phyloP scores from a whole-genome alignment of 768 basidiomycete species.

The Suillus decipiens region DNA sequence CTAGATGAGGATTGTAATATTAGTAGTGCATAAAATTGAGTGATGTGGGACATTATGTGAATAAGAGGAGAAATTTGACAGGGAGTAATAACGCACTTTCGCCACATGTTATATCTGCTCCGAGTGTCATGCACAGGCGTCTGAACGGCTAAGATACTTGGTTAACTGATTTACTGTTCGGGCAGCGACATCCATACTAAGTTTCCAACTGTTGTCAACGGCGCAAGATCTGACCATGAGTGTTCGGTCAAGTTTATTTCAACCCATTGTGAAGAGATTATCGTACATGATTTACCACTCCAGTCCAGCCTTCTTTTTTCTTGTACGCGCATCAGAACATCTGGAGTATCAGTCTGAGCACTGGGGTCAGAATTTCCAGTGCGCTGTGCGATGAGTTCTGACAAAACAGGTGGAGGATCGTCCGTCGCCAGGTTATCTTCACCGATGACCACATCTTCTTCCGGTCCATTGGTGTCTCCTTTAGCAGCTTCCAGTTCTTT shows the following conservation, averaged over 20 bases:
- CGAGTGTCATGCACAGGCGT: conserved; percentile 80
- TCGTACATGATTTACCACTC: conserved; percentile 82
- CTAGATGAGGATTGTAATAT: conserved; percentile 36
- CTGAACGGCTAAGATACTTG: conserved; percentile 74
- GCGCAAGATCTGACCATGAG: conserved; percentile 55
- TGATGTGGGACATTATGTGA: conserved; percentile 9
- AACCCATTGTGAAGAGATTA: conserved; percentile 24
- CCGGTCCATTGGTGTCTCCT: conserved; percentile 19
- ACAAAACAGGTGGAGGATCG: background rate
- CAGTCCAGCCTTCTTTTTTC: conserved; percentile 92
- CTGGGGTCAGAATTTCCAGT: conserved; percentile 35
- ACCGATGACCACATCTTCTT: conserved; percentile 12
- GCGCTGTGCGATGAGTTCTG: conserved; percentile 32
- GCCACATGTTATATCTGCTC: conserved; percentile 93
- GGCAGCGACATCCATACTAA: conserved; percentile 51
- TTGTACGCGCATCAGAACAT: conserved; percentile 64
- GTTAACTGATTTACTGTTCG: conserved; percentile 1
- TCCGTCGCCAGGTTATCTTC: conserved; percentile 10
- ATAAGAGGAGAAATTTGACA: background rate
- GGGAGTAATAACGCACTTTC: conserved; percentile 59
- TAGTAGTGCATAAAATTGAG: background rate
- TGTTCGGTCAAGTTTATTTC: conserved; percentile 26
- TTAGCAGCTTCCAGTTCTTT: conserved; percentile 47
- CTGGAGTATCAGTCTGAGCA: conserved; percentile 57
- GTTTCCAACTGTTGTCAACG: conserved; percentile 95